Evolutionary conservation across 1,139 yeast species (phyloP).

Genomic region (Wickerhamomyces sp.): DNA sequence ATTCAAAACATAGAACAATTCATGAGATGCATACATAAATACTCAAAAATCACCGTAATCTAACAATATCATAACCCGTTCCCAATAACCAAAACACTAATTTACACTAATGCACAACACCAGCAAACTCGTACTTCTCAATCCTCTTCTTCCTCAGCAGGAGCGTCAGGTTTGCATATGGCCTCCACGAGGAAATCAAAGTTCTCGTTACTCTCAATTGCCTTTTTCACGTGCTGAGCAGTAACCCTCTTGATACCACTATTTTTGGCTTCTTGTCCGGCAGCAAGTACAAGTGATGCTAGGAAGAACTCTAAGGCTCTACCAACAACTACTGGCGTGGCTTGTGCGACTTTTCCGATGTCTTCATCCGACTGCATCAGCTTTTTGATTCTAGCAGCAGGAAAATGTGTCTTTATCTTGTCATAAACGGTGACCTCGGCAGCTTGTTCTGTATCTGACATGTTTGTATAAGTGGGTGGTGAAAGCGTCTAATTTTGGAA

Average conservation of each 20-base stretch:
- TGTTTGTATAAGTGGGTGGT: no score
- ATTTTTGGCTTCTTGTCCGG: constrained; percentile 71
- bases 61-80: no score
- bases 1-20: no score
- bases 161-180: constrained; percentile 24
- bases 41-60: no score
- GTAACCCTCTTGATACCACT: constrained; percentile 78
- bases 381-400: constrained; percentile 94
- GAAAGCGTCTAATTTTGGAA: no score
- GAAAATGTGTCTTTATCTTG: constrained; percentile 85
- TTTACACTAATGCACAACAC: no score
- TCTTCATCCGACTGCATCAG: constrained; percentile 98
- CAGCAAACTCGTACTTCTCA: neutral
- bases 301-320: constrained; percentile 89
- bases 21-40: no score
- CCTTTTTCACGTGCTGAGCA: constrained; percentile 78
- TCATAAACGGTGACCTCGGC: constrained; percentile 27
- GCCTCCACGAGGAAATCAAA: constrained; percentile 82
- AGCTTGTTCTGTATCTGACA: neutral
- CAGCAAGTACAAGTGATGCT: constrained; percentile 82
- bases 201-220: constrained; percentile 81
- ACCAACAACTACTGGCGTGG: constrained; percentile 95
- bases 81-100: no score
- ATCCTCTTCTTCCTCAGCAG: constrained; percentile 6
- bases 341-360: constrained; percentile 97